Evolutionary conservation across 2,329 filamentous ascomycete genomes (phyloP), one percentile per base, ranked within the genome.

Genomic region (Talaromyces verruculosus): DNA sequence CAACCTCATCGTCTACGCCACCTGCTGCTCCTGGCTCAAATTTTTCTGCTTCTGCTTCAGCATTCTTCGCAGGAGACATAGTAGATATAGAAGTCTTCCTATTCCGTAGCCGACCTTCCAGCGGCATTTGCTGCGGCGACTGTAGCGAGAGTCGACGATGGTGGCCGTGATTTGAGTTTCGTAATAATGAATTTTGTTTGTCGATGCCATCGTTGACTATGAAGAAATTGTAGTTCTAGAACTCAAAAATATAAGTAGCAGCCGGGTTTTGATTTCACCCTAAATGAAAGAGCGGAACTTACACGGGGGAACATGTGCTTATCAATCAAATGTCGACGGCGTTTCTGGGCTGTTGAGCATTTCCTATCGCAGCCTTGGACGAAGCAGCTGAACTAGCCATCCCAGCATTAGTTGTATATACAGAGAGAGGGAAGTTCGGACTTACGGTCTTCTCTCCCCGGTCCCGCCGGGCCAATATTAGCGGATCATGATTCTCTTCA

Each of bases 171-270:
- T 63, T 57, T 57, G 74, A 67, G 10, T 73, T 71, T 59, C 87
- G 82, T 13, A 98, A 82, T 79, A 99, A 87, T 19, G 92, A 96
- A 51, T 84, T 88, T 61, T 91, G 87, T 58, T 89, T 89, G 73
- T 97, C 94, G 67, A 97, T 91, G n/a, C 95, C 95, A 68, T 92
- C 88, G 70, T 93, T 91, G 2, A 96, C 90, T 62, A 98, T 87
- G 60, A 88, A 87, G 72, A 96, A 97, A 78, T 96, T 94, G 79
- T 93, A 97, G 72, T 91, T 91, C 79, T 83, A 72, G 1, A 11
- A 8, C 8, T 25, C 33, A 35, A 64, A 49, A 30, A 47, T n/a
- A 15, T 45, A 49, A 30, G n/a, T 47, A 45, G 57, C 37, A 45
- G 49, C 17, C 25, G 11, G n/a, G 30, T 25, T 8, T 37, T 49